Evolutionary conservation across 1,139 yeast genomes (phyloP).

Genomic region (Casaregolazyma suthepensis): DNA sequence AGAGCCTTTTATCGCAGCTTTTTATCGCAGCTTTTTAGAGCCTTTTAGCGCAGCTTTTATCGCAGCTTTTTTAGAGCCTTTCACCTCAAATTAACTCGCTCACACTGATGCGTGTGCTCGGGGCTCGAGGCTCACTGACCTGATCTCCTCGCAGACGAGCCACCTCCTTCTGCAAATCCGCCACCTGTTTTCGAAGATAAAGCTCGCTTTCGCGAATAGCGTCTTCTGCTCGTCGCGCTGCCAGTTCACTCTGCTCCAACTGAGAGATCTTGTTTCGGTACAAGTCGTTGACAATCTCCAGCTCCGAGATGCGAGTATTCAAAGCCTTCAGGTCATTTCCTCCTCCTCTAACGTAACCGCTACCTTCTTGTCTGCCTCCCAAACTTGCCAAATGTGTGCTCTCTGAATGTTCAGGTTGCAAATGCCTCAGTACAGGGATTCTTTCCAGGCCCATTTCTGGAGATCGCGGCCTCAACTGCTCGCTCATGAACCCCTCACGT

Average conservation of each 20-base stretch:
- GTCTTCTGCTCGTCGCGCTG: conserved; percentile 23
- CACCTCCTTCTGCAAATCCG: conserved; percentile 16
- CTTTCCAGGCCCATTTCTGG: conserved; percentile 29
- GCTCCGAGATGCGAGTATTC: conserved; percentile 45
- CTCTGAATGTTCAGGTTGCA: background rate
- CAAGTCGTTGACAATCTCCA: conserved; percentile 82
- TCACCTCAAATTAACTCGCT: conserved; percentile 18
- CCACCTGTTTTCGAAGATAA: conserved; percentile 19
- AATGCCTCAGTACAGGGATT: conserved; percentile 27
- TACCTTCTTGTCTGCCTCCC: background rate
- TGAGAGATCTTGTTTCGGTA: conserved; percentile 75
- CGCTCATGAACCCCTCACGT: conserved; percentile 27
- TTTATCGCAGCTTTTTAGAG: too few relatives aligned
- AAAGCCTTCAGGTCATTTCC: conserved; percentile 14
- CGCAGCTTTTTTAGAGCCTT: background rate
- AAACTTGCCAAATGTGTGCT: background rate
- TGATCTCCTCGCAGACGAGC: conserved; percentile 1
- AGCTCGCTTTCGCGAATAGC: conserved; percentile 25
- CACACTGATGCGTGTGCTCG: conserved; percentile 17
- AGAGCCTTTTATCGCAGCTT: too few relatives aligned
- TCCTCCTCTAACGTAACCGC: background rate
- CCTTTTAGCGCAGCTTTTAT: background rate
- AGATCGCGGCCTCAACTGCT: conserved; percentile 31
- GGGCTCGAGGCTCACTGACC: background rate
- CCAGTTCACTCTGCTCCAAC: conserved; percentile 62